Conservation (phyloP, 2,329 filamentous ascomycete species). For the Hawksworthiomyces lignivorus region DNA sequence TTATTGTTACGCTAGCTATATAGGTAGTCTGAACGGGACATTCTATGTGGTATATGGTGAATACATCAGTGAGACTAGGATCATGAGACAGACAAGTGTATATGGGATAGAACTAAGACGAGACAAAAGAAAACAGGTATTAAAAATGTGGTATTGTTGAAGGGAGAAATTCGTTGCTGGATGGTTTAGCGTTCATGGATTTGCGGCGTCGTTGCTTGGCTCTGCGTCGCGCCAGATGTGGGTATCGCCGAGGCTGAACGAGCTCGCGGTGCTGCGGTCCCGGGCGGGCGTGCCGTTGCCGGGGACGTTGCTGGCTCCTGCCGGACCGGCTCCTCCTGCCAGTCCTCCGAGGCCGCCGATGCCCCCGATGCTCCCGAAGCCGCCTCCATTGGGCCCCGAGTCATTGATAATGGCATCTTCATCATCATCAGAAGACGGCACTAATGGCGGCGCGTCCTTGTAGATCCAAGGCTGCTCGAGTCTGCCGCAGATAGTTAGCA, state of each 20-base stretch:
- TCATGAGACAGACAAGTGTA: too few species aligned
- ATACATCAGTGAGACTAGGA: not conserved
- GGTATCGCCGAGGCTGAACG: conserved; percentile 41
- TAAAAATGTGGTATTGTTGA: too few species aligned
- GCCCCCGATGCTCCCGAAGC: not conserved
- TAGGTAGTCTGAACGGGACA: conserved; percentile 50
- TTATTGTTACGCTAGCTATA: too few species aligned
- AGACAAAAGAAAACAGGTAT: too few species aligned
- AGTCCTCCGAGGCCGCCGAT: not conserved
- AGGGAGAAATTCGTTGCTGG: too few species aligned
- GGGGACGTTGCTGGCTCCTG: not conserved
- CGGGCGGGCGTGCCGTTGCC: conserved; percentile 6
- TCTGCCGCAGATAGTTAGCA: conserved; percentile 27
- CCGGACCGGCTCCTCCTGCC: not conserved
- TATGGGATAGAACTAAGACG: too few species aligned
- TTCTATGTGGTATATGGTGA: conserved; percentile 9
- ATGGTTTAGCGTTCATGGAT: too few species aligned
- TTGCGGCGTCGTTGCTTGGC: too few species aligned
- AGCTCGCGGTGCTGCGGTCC: conserved; percentile 33
- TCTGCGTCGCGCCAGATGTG: conserved; percentile 39
- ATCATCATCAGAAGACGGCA: conserved; percentile 12
- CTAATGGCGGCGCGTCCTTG: conserved; percentile 40
- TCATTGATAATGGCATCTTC: conserved; percentile 9
- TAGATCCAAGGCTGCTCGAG: conserved; percentile 67
- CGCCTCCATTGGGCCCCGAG: not conserved